Conservation (phyloP, 1,139 yeast species). For the Yamadazyma conglobata region DNA sequence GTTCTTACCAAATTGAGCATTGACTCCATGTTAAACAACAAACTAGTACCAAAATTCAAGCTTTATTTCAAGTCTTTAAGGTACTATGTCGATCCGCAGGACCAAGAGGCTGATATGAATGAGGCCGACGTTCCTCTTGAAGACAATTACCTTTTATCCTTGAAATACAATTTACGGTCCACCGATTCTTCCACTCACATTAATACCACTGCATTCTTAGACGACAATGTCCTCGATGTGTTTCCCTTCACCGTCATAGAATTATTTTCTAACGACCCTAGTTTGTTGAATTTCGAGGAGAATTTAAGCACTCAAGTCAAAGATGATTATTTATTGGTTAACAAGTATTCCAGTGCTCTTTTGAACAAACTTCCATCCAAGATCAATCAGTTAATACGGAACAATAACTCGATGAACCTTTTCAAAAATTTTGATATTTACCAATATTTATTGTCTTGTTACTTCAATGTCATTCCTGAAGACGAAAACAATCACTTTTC, state of each 20-base stretch:
- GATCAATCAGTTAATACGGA: constrained; percentile 34
- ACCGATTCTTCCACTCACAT: constrained; percentile 23
- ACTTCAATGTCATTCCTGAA: constrained; percentile 34
- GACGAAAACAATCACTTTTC: constrained; percentile 38
- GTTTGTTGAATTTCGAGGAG: constrained; percentile 32
- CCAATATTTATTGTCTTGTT: constrained; percentile 43
- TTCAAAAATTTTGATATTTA: constrained; percentile 35
- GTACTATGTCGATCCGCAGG: constrained; percentile 32
- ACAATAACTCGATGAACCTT: constrained; percentile 29
- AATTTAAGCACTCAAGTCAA: constrained; percentile 28
- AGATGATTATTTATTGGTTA: constrained; percentile 23
- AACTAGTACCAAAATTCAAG: constrained; percentile 46
- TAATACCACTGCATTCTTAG: constrained; percentile 13
- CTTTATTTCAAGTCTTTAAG: constrained; percentile 48
- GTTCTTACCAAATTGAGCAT: constrained; percentile 48
- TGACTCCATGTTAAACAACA: constrained; percentile 49
- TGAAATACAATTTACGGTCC: constrained; percentile 36
- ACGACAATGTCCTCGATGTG: constrained; percentile 19
- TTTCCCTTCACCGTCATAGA: constrained; percentile 38
- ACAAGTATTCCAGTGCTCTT: constrained; percentile 20
- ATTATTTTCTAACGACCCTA: constrained; percentile 39
- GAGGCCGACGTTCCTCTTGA: constrained; percentile 11
- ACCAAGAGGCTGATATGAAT: constrained; percentile 13
- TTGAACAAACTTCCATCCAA: constrained; percentile 33
- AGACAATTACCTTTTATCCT: constrained; percentile 34